phyloP scores from a whole-genome alignment of 257 asterid genomes.

The Solanum piurae region DNA sequence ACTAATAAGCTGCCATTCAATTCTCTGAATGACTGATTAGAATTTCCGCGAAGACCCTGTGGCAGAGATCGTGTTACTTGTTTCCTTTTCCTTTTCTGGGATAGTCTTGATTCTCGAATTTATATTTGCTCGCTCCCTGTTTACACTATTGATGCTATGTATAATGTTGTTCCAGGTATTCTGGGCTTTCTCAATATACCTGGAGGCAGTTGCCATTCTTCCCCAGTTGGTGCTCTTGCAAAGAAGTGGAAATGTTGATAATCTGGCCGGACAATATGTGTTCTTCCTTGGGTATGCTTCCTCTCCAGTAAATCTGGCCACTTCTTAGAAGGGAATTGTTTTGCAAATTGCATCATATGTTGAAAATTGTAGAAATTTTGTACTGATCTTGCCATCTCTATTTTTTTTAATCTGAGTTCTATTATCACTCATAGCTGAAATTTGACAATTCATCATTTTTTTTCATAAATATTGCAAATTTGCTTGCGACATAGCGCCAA shows the following conservation, averaged over 20 bases:
- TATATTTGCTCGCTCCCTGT: neutral
- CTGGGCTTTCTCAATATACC: conserved; percentile 84
- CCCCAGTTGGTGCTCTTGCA: conserved; percentile 93
- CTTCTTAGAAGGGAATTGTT: neutral
- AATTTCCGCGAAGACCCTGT: neutral
- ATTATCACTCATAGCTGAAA: neutral
- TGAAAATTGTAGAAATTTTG: neutral
- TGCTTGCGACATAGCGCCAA: neutral
- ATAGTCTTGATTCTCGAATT: neutral
- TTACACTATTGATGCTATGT: neutral
- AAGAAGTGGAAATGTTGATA: conserved; percentile 97
- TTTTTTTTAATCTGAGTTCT: neutral
- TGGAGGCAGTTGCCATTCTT: conserved; percentile 74
- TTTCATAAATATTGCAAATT: neutral
- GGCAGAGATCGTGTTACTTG: neutral
- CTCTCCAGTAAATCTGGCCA: neutral
- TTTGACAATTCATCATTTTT: neutral
- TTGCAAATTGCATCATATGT: neutral
- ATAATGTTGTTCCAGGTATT: conserved; percentile 37
- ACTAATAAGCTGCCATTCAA: neutral
- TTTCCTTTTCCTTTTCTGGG: neutral
- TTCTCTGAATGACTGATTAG: neutral
- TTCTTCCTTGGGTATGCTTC: conserved; percentile 76
- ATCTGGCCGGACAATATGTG: conserved; percentile 88
- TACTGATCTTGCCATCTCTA: neutral